Evolutionary conservation across 129 eudicot genomes (phyloP).

Genomic region (Artemisia annua): DNA sequence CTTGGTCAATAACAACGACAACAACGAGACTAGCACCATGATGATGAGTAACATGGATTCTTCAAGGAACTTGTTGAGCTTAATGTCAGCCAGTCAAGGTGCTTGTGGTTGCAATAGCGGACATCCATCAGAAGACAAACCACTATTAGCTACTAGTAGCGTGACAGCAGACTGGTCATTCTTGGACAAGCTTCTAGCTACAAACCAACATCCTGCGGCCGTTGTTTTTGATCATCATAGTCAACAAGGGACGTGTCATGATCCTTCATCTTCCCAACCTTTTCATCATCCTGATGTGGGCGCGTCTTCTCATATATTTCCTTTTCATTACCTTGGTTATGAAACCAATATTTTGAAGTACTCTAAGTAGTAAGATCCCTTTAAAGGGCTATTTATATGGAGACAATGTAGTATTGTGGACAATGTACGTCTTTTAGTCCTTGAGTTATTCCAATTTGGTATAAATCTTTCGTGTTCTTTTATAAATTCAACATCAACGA

Average conservation of each 20-base stretch:
- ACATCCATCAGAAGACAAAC: slow-evolving; percentile 38
- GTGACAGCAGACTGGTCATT: slow-evolving; percentile 69
- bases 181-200: slow-evolving; percentile 78
- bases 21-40: slow-evolving; percentile 14
- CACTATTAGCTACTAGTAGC: slow-evolving; percentile 23
- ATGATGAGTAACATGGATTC: slow-evolving; percentile 37
- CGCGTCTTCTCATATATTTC: slow-evolving; percentile 43
- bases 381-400: slow-evolving; percentile 8
- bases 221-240: slow-evolving; percentile 29
- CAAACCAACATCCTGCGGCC: slow-evolving; percentile 49
- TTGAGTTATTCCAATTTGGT: slow-evolving; percentile 8
- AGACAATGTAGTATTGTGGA: slow-evolving; percentile 13
- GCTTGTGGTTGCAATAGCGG: slow-evolving; percentile 31
- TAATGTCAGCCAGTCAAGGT: slow-evolving; percentile 36
- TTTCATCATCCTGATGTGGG: slow-evolving; percentile 37
- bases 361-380: slow-evolving; percentile 46
- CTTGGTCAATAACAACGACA: slow-evolving; percentile 24
- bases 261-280: slow-evolving; percentile 41
- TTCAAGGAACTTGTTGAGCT: slow-evolving; percentile 54
- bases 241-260: slow-evolving; percentile 38
- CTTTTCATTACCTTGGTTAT: slow-evolving; percentile 53
- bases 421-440: slow-evolving; percentile 17
- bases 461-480: slow-evolving; percentile 17
- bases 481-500: not conserved
- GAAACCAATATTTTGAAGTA: slow-evolving; percentile 56